Conservation (phyloP, 78 protist species). For the Dictyostelium intermedium region DNA sequence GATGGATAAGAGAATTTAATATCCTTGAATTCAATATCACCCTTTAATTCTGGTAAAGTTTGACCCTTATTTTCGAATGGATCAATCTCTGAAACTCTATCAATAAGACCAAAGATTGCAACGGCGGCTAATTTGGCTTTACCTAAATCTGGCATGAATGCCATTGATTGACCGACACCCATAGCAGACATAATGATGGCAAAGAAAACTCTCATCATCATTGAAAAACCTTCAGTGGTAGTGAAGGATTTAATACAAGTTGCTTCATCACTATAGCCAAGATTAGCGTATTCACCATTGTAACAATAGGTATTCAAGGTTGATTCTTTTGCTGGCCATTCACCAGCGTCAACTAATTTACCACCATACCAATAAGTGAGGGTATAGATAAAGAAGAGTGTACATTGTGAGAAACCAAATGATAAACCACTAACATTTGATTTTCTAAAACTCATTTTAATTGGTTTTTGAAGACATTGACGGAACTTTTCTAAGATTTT, state of each 20-base stretch:
- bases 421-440: constrained; percentile 53
- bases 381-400: constrained; percentile 40
- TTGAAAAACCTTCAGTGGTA: constrained; percentile 44
- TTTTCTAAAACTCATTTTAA: background rate
- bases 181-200: constrained; percentile 66
- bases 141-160: constrained; percentile 68
- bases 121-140: constrained; percentile 54
- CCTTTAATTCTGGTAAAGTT: constrained; percentile 15
- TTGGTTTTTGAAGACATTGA: constrained; percentile 21
- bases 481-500: constrained; percentile 42
- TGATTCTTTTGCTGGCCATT: constrained; percentile 20
- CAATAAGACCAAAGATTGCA: constrained; percentile 47
- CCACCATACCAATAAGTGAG: constrained; percentile 86
- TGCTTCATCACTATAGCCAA: background rate
- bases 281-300: background rate
- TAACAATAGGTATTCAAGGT: background rate
- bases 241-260: constrained; percentile 8
- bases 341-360: constrained; percentile 60
- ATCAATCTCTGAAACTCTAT: constrained; percentile 29
- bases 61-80: constrained; percentile 38
- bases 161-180: constrained; percentile 47
- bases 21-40: constrained; percentile 73
- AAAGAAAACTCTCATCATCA: constrained; percentile 66
- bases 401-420: constrained; percentile 62
- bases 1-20: constrained; percentile 82